A percentile compares a stretch with the other conserved stretches of the same genome.
These are phyloP conservation scores for Hibiscus mutabilis DNA, from an alignment of 345 rosid genomes.

Conservation along the genomic window DNA sequence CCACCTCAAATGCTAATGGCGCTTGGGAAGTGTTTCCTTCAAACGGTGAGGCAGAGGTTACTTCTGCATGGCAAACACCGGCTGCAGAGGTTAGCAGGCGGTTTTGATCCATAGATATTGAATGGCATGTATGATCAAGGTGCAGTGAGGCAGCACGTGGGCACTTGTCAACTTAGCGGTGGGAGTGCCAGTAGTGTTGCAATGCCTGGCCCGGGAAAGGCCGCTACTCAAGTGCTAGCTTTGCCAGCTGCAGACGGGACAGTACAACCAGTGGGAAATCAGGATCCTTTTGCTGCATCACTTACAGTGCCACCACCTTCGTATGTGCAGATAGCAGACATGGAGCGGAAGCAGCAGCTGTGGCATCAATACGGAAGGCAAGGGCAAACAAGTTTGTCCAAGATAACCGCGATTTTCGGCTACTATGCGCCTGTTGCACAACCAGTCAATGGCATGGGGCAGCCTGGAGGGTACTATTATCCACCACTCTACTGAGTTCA, in stretches of 20 bases:
- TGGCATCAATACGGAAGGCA: conserved; percentile 70
- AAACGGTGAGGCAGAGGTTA: conserved; percentile 42
- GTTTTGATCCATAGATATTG: conserved; percentile 67
- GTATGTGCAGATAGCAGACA: conserved; percentile 72
- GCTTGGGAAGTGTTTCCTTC: conserved; percentile 86
- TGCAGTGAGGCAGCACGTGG: conserved; percentile 73
- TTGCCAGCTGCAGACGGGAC: conserved; percentile 80
- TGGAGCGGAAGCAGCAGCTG: conserved; percentile 63
- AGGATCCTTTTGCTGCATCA: conserved; percentile 73
- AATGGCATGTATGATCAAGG: conserved; percentile 97
- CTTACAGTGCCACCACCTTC: conserved; percentile 59
- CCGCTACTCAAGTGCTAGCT: conserved; percentile 49
- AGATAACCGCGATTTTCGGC: conserved; percentile 28
- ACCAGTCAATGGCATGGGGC: conserved; percentile 30
- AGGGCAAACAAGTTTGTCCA: conserved; percentile 55
- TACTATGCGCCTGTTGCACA: conserved; percentile 32
- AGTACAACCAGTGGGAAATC: conserved; percentile 41
- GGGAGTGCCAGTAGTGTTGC: conserved; percentile 86
- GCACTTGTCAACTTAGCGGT: conserved; percentile 56
- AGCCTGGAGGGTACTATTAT: conserved; percentile 45
- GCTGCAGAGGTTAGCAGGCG: conserved; percentile 84
- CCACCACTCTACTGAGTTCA: conserved; percentile 24
- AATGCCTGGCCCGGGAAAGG: conserved; percentile 44
- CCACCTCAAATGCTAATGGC: conserved; percentile 40
- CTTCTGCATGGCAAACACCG: conserved; percentile 76